Conservation (phyloP, 257 asterid genomes). For the Solanum acaule region DNA sequence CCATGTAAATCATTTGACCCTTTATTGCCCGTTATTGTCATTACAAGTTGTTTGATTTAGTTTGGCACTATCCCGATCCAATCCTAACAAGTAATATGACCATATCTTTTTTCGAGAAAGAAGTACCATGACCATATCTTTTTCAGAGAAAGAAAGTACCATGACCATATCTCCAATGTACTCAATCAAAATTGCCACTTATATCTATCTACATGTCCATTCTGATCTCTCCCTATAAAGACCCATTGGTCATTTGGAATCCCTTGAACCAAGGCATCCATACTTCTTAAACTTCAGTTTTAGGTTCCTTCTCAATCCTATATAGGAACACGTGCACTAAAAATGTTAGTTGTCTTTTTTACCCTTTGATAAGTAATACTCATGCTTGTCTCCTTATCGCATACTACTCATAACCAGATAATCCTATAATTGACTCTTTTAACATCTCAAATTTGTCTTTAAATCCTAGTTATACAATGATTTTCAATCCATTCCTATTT, state of each 20-base stretch:
- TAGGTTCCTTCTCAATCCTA: neutral
- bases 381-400: neutral
- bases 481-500: neutral
- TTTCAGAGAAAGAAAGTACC: neutral
- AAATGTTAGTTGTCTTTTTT: neutral
- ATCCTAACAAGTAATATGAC: neutral
- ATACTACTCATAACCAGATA: neutral
- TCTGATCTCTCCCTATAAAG: neutral
- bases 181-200: neutral
- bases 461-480: neutral
- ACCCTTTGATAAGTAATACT: neutral
- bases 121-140: neutral
- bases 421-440: neutral
- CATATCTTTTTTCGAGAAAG: neutral
- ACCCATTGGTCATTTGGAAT: neutral
- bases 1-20: neutral
- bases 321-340: neutral
- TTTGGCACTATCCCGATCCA: neutral
- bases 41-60: neutral
- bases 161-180: neutral
- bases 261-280: neutral
- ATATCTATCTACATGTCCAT: neutral
- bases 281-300: neutral
- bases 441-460: neutral
- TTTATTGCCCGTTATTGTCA: neutral